Conservation (phyloP, 163 green algal species). For the Volvox carteri region DNA sequence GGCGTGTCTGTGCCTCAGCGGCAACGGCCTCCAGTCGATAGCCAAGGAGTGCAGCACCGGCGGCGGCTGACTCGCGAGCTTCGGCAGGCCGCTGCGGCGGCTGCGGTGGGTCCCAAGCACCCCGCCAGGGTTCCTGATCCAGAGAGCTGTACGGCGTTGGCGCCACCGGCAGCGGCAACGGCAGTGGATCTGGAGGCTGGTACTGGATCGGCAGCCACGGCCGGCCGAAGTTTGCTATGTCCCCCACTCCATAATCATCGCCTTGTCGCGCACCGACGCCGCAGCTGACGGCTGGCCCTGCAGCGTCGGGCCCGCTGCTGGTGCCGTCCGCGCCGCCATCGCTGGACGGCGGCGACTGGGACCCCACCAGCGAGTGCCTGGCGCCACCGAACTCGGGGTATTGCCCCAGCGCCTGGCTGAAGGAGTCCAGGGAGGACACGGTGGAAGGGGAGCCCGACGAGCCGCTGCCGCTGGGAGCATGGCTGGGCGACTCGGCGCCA, state of each 20-base stretch:
- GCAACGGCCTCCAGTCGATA: not conserved
- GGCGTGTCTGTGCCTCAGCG: not conserved
- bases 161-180: not conserved
- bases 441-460: not conserved
- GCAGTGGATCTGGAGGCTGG: slow-evolving; percentile 6
- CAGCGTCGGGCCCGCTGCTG: not conserved
- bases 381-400: slow-evolving; percentile 34
- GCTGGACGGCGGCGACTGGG: not conserved
- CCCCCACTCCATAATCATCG: not conserved
- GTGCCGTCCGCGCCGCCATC: not conserved
- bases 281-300: too few species aligned
- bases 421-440: slow-evolving; percentile 30
- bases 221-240: not conserved
- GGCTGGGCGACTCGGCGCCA: not conserved
- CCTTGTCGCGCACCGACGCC: too few species aligned
- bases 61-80: not conserved
- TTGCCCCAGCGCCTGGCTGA: not conserved
- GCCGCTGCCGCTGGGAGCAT: not conserved
- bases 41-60: not conserved
- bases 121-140: slow-evolving; percentile 20
- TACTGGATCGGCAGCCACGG: slow-evolving; percentile 39
- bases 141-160: not conserved
- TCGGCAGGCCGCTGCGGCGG: not conserved
- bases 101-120: slow-evolving; percentile 25
- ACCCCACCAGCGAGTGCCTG: slow-evolving; percentile 15